Percentiles rank a stretch among this genome's conserved stretches.
These are phyloP conservation scores for Tolypocladium inflatum DNA, from an alignment of 2,329 filamentous ascomycete genomes.

Conservation along the genomic window DNA sequence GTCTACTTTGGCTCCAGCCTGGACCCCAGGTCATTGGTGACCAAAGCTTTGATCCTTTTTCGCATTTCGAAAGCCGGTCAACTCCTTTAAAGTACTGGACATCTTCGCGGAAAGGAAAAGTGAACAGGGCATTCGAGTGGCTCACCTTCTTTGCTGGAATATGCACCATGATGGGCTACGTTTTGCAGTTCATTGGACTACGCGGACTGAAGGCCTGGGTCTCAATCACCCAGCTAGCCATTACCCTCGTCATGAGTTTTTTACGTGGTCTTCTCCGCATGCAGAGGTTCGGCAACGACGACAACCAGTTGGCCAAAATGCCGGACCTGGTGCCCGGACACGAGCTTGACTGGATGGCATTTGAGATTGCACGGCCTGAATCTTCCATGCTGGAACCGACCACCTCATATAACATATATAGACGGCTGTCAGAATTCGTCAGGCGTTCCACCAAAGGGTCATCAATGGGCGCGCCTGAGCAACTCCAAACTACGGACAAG, in stretches of 20 bases:
- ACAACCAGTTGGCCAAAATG: conserved; percentile 6
- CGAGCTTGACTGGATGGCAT: conserved; percentile 15
- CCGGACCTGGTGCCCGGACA: conserved; percentile 7
- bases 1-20: conserved; percentile 12
- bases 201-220: conserved; percentile 11
- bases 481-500: background rate
- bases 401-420: background rate
- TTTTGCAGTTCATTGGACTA: conserved; percentile 12
- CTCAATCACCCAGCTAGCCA: conserved; percentile 9
- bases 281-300: conserved; percentile 6
- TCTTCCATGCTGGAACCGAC: background rate
- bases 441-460: background rate
- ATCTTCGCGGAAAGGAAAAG: conserved; percentile 2
- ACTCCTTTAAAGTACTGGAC: conserved; percentile 3
- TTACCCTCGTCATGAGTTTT: conserved; percentile 10
- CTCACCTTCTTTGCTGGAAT: conserved; percentile 3
- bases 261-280: conserved; percentile 9
- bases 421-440: background rate
- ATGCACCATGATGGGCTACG: conserved; percentile 4
- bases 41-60: conserved; percentile 14
- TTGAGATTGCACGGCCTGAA: conserved; percentile 4
- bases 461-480: too few species aligned
- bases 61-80: conserved; percentile 5
- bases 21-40: conserved; percentile 12
- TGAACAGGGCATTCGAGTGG: background rate